phyloP scores from a whole-genome alignment of 768 basidiomycete species.

The Porphyrellus cyaneotinctus region DNA sequence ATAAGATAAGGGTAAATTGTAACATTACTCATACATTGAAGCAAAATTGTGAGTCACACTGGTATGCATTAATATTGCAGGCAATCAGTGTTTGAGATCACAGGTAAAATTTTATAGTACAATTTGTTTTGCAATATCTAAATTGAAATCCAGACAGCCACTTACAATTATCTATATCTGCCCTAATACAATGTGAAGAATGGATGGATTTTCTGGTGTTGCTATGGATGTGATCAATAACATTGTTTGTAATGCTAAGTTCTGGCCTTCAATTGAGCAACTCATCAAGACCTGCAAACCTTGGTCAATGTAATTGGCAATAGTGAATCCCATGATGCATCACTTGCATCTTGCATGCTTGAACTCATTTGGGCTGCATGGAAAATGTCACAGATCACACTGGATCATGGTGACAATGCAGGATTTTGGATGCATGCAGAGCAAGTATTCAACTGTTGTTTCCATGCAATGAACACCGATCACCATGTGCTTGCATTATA shows the following conservation, averaged over 20 bases:
- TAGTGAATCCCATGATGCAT: constrained; percentile 27
- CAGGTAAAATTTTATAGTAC: too few relatives aligned
- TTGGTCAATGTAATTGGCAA: constrained; percentile 29
- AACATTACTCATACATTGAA: too few relatives aligned
- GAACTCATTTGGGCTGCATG: constrained; percentile 27
- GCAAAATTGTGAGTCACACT: too few relatives aligned
- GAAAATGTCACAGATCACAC: constrained; percentile 16
- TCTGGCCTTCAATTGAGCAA: constrained; percentile 27
- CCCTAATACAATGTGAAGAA: not conserved
- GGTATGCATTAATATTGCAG: too few relatives aligned
- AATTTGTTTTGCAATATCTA: too few relatives aligned
- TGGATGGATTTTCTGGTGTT: not conserved
- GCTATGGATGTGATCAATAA: constrained; percentile 9
- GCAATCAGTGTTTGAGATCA: too few relatives aligned
- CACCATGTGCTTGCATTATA: constrained; percentile 33
- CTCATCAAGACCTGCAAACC: constrained; percentile 14
- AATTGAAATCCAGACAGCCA: too few relatives aligned
- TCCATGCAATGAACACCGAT: too few relatives aligned
- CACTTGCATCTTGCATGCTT: constrained; percentile 36
- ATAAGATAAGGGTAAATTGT: too few relatives aligned
- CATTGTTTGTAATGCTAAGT: constrained; percentile 17
- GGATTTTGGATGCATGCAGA: constrained; percentile 26
- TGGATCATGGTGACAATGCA: constrained; percentile 2
- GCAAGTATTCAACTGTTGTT: constrained; percentile 24
- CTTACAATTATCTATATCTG: not conserved